Evolutionary conservation across 2,329 filamentous ascomycete species (phyloP).

Genomic region (Gremmenia infestans): DNA sequence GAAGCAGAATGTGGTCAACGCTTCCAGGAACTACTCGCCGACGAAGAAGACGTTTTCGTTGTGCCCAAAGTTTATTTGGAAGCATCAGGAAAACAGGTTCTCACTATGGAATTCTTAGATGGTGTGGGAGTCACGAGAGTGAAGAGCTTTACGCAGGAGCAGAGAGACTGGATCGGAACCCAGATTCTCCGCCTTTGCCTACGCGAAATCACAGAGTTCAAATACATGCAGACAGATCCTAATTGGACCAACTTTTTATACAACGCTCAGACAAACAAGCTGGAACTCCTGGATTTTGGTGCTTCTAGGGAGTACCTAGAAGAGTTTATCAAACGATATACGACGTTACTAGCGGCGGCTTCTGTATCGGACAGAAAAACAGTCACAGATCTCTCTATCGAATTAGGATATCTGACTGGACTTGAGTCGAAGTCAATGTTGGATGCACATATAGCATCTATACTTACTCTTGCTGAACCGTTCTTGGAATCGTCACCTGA

Average conservation of each 20-base stretch:
- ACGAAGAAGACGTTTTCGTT: constrained; percentile 67
- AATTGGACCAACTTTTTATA: constrained; percentile 99
- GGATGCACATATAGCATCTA: constrained; percentile 81
- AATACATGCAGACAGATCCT: constrained; percentile 98
- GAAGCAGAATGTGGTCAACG: constrained; percentile 77
- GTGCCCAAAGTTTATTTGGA: constrained; percentile 75
- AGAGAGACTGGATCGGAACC: constrained; percentile 94
- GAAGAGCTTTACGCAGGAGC: constrained; percentile 67
- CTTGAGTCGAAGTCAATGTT: constrained; percentile 82
- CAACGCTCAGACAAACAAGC: constrained; percentile 63
- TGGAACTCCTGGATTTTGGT: constrained; percentile 94
- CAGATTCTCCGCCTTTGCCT: constrained; percentile 89
- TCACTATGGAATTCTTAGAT: constrained; percentile 90
- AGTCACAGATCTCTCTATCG: constrained; percentile 64
- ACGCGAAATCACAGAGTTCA: constrained; percentile 89
- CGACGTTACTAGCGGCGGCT: constrained; percentile 74
- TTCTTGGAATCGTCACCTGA: constrained; percentile 73
- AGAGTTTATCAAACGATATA: constrained; percentile 74
- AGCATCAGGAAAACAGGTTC: constrained; percentile 77
- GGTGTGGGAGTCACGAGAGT: constrained; percentile 83
- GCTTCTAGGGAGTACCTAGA: constrained; percentile 81
- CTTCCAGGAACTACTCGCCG: constrained; percentile 72
- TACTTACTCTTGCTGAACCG: constrained; percentile 87
- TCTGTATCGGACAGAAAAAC: constrained; percentile 60
- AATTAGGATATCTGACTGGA: constrained; percentile 88